Evolutionary conservation across 2,329 filamentous ascomycete genomes (phyloP).

Genomic region (Phaeomoniella chlamydospora): DNA sequence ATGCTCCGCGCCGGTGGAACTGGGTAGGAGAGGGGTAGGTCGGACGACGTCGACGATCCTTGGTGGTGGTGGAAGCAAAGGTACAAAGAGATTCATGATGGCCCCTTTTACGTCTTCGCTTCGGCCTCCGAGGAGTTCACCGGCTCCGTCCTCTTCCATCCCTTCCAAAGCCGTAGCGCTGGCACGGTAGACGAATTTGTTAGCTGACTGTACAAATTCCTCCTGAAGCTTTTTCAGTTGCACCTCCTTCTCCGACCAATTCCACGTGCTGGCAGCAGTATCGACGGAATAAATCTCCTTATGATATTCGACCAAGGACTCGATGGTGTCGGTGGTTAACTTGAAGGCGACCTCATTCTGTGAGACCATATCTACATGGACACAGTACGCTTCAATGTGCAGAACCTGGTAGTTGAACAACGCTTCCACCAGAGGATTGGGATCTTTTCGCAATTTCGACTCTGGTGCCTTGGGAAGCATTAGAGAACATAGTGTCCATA

Average conservation of each 20-base stretch:
- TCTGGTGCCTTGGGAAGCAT: conserved; percentile 87
- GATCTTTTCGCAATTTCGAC: conserved; percentile 66
- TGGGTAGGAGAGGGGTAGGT: conserved; percentile 72
- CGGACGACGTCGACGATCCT: conserved; percentile 81
- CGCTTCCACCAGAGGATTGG: conserved; percentile 70
- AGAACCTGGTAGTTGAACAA: conserved; percentile 87
- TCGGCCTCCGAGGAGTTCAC: conserved; percentile 80
- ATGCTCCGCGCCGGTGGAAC: conserved; percentile 55
- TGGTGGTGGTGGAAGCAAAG: conserved; percentile 73
- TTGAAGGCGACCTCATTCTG: conserved; percentile 97
- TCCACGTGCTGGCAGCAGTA: conserved; percentile 74
- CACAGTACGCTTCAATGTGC: conserved; percentile 92
- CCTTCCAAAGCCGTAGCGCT: conserved; percentile 82
- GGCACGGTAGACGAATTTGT: conserved; percentile 91
- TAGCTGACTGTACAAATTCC: conserved; percentile 89
- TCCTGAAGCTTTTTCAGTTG: conserved; percentile 96
- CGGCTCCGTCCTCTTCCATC: conserved; percentile 88
- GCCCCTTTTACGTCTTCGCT: conserved; percentile 85
- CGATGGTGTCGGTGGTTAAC: conserved; percentile 87
- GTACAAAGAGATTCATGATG: conserved; percentile 70
- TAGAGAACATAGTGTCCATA: conserved; percentile 87
- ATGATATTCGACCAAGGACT: conserved; percentile 85
- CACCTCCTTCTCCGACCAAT: conserved; percentile 92
- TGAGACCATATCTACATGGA: conserved; percentile 97
- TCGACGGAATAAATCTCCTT: conserved; percentile 89